Percentiles rank a stretch among this genome's conserved stretches.
These are phyloP conservation scores for Pseudocercospora ulei DNA, from an alignment of 2,329 filamentous ascomycete genomes.

Conservation along the genomic window DNA sequence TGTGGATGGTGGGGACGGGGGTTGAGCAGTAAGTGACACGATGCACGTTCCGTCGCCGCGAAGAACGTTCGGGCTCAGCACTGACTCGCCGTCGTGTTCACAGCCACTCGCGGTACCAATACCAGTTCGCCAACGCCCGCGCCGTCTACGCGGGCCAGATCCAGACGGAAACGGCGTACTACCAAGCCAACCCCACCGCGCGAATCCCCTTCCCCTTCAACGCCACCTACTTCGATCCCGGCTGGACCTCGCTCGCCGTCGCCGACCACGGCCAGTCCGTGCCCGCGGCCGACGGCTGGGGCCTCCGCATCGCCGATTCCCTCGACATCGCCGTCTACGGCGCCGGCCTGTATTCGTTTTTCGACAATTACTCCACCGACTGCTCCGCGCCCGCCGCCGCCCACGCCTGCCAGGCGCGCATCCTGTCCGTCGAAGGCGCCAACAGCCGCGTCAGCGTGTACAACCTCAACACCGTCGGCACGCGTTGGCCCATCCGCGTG, in stretches of 20 bases:
- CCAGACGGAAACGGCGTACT: slow-evolving; percentile 81
- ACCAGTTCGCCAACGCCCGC: slow-evolving; percentile 66
- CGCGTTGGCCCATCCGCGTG: slow-evolving; percentile 40
- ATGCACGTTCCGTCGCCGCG: no score
- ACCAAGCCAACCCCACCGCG: slow-evolving; percentile 71
- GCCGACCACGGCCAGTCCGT: slow-evolving; percentile 27
- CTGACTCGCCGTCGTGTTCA: background rate
- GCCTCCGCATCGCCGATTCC: slow-evolving; percentile 51
- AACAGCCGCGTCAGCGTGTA: slow-evolving; percentile 38
- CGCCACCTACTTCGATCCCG: slow-evolving; percentile 53
- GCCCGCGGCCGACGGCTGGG: slow-evolving; percentile 50
- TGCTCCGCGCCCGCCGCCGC: slow-evolving; percentile 37
- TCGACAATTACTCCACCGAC: slow-evolving; percentile 49
- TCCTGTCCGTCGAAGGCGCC: slow-evolving; percentile 41
- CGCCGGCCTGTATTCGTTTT: slow-evolving; percentile 59
- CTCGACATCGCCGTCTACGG: slow-evolving; percentile 52
- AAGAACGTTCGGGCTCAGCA: no score
- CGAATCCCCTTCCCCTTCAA: slow-evolving; percentile 56
- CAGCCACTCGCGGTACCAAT: slow-evolving; percentile 56
- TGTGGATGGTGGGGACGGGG: slow-evolving; percentile 56
- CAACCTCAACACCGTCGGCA: slow-evolving; percentile 34
- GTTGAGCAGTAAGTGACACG: slow-evolving; percentile 45
- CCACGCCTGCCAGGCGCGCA: slow-evolving; percentile 43
- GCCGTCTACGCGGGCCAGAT: slow-evolving; percentile 72
- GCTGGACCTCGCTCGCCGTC: slow-evolving; percentile 49